Conservation (phyloP, 1,284 basidiomycete species). For the Neonothopanus nambi region DNA sequence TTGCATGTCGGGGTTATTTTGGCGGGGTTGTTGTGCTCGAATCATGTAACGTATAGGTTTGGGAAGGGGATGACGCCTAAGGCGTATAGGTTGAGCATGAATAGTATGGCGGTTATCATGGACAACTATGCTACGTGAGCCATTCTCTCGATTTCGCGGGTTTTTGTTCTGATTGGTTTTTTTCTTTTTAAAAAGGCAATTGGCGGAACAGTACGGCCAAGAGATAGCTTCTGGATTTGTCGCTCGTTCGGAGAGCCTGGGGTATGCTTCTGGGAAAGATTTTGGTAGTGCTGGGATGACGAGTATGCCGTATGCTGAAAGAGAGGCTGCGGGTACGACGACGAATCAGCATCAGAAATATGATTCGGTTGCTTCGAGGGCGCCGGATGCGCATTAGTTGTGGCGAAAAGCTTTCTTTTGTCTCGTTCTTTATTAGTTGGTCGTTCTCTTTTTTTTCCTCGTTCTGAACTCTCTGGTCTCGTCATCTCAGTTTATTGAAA, state of each 20-base stretch:
- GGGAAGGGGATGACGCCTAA: conserved; percentile 80
- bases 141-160: not conserved
- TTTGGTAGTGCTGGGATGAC: too few relatives aligned
- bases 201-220: conserved; percentile 11
- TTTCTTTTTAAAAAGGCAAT: conserved; percentile 2
- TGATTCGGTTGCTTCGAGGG: too few relatives aligned
- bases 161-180: too few relatives aligned
- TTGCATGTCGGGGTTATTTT: conserved; percentile 57
- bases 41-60: conserved; percentile 76
- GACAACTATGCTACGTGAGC: conserved; percentile 67
- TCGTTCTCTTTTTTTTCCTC: too few relatives aligned
- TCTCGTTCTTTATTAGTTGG: too few relatives aligned
- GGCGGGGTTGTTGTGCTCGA: conserved; percentile 59
- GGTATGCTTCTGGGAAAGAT: not conserved
- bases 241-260: conserved; percentile 1
- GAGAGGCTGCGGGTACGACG: too few relatives aligned
- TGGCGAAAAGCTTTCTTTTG: too few relatives aligned
- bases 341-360: too few relatives aligned
- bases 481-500: too few relatives aligned
- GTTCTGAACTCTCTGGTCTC: too few relatives aligned
- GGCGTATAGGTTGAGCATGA: conserved; percentile 64
- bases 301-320: too few relatives aligned
- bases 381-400: too few relatives aligned
- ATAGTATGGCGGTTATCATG: conserved; percentile 71
- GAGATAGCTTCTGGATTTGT: conserved; percentile 4